Conservation (phyloP, 441 rosid species). For the Omphalea diandra region DNA sequence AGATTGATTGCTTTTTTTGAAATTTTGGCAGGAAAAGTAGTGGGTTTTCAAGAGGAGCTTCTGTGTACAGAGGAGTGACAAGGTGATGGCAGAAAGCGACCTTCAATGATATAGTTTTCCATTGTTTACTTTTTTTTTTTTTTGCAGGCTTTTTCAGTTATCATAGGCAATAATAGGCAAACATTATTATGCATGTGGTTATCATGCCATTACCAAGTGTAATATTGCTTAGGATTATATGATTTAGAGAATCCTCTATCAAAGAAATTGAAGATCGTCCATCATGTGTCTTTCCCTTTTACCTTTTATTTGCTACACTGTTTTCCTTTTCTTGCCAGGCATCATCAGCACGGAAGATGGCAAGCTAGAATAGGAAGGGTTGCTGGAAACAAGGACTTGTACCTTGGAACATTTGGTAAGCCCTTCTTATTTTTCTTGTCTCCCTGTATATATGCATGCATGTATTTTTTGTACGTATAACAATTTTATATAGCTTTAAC, state of each 20-base stretch:
- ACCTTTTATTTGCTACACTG: slow-evolving; percentile 8
- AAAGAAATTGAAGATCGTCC: too few species aligned
- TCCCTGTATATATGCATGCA: neutral
- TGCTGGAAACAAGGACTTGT: slow-evolving; percentile 96
- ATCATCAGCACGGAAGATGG: slow-evolving; percentile 99
- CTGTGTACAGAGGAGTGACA: slow-evolving; percentile 89
- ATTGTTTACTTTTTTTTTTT: slow-evolving; percentile 37
- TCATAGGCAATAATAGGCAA: slow-evolving; percentile 27
- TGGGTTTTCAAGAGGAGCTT: slow-evolving; percentile 97
- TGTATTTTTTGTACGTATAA: neutral
- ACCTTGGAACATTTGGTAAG: slow-evolving; percentile 93
- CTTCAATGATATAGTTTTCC: slow-evolving; percentile 30
- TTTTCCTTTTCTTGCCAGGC: slow-evolving; percentile 39
- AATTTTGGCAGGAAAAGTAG: slow-evolving; percentile 74
- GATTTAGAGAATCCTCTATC: slow-evolving; percentile 6
- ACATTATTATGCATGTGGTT: slow-evolving; percentile 28
- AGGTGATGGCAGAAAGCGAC: slow-evolving; percentile 53
- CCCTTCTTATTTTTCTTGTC: neutral
- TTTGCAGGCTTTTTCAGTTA: slow-evolving; percentile 42
- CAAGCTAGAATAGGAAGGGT: slow-evolving; percentile 99
- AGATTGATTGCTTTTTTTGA: slow-evolving; percentile 19
- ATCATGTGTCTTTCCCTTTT: neutral
- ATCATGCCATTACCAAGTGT: too few species aligned
- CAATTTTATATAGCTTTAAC: too few species aligned
- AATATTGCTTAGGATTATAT: too few species aligned